phyloP scores from a whole-genome alignment of 371 early-diverging fungal genomes.

The Mucor racemosus region DNA sequence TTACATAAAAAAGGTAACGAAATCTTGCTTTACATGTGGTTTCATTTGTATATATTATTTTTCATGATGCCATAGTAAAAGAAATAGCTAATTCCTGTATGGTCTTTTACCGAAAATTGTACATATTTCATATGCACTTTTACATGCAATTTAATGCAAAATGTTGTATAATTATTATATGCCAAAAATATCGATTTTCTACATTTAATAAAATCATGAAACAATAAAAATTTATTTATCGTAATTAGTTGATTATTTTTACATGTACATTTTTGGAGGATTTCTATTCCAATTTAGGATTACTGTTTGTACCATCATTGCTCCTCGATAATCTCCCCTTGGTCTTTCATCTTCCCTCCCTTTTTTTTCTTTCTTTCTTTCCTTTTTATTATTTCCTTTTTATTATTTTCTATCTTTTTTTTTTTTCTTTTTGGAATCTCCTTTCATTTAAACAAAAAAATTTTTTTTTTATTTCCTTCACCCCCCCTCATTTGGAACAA shows the following conservation, averaged over 20 bases:
- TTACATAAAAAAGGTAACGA: constrained; percentile 12
- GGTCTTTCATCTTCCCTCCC: not conserved
- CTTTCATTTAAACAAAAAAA: constrained; percentile 7
- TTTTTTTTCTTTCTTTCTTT: constrained; percentile 15
- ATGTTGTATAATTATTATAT: no score
- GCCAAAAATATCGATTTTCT: not conserved
- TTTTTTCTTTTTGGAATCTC: constrained; percentile 9
- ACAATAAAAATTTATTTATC: not conserved
- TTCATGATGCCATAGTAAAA: no score
- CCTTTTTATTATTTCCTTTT: not conserved
- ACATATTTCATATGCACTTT: not conserved
- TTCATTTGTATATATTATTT: not conserved
- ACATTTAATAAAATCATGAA: not conserved
- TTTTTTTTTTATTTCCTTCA: not conserved
- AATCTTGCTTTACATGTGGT: not conserved
- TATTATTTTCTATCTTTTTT: no score
- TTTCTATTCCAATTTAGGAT: constrained; percentile 7
- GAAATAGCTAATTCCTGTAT: no score
- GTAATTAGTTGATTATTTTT: constrained; percentile 13
- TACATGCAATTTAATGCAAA: not conserved
- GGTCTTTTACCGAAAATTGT: no score
- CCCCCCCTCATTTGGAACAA: constrained; percentile 1
- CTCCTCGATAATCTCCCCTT: constrained; percentile 1
- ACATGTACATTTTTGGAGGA: constrained; percentile 20
- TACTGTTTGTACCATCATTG: not conserved